Conservation (phyloP, 768 basidiomycete genomes). For the Termitomyces heimii region DNA sequence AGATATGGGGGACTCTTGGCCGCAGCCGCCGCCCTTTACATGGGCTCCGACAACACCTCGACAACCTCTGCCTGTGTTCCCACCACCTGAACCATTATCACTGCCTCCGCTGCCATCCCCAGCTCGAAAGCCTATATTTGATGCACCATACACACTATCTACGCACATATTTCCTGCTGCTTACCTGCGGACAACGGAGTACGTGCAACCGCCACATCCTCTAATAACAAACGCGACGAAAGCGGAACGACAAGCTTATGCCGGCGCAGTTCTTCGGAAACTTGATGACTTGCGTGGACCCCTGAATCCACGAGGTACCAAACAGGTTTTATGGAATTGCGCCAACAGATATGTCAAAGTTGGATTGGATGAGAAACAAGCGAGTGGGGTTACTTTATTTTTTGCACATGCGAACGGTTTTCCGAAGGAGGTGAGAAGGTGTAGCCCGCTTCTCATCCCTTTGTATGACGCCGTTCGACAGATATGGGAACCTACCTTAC, state of each 20-base stretch:
- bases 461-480: constrained; percentile 21
- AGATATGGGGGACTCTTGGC: constrained; percentile 13
- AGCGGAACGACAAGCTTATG: constrained; percentile 24
- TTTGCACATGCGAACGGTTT: constrained; percentile 86
- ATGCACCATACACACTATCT: constrained; percentile 34
- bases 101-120: constrained; percentile 34
- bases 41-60: constrained; percentile 22
- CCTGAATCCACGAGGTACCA: constrained; percentile 30
- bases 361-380: constrained; percentile 15
- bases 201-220: constrained; percentile 29
- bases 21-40: constrained; percentile 19
- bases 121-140: constrained; percentile 26
- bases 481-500: constrained; percentile 76
- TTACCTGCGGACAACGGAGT: constrained; percentile 38
- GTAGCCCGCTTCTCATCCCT: neutral
- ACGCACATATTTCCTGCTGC: constrained; percentile 55
- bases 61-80: constrained; percentile 28
- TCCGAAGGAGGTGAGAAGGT: constrained; percentile 65
- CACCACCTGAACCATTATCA: constrained; percentile 28
- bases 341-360: constrained; percentile 62
- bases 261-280: constrained; percentile 17
- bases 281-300: constrained; percentile 25
- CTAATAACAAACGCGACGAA: constrained; percentile 27
- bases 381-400: constrained; percentile 60
- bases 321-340: constrained; percentile 57